Evolutionary conservation across 352 stramenopile species (phyloP).

Genomic region (Globisporangium paroecandrum): DNA sequence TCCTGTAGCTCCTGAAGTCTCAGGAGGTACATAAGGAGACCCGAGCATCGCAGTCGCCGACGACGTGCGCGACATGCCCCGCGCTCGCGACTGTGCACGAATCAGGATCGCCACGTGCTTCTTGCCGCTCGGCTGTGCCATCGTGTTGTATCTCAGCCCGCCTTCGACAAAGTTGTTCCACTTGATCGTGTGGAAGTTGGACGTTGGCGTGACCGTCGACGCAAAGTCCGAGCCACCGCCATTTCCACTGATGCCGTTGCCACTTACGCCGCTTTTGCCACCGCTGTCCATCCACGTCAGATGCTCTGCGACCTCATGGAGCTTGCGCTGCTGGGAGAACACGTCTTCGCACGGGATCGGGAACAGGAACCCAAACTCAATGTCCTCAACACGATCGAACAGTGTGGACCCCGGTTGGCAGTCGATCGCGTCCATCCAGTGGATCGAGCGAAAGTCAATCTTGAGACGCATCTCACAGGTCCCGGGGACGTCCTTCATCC

Average conservation of each 20-base stretch:
- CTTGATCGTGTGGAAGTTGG: constrained; percentile 68
- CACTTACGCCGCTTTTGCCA: constrained; percentile 10
- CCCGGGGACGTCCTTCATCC: constrained; percentile 65
- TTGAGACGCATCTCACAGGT: constrained; percentile 57
- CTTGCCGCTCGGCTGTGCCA: constrained; percentile 35
- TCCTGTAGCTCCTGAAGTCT: background rate
- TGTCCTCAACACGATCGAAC: constrained; percentile 62
- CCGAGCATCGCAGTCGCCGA: constrained; percentile 20
- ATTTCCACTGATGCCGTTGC: constrained; percentile 17
- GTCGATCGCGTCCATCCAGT: constrained; percentile 66
- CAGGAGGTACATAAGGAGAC: constrained; percentile 4
- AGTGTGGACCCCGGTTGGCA: constrained; percentile 27
- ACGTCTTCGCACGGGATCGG: constrained; percentile 79
- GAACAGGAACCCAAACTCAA: constrained; percentile 75
- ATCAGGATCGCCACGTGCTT: constrained; percentile 69
- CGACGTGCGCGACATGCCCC: constrained; percentile 22
- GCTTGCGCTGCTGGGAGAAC: constrained; percentile 72
- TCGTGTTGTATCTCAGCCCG: constrained; percentile 62
- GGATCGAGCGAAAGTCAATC: constrained; percentile 67
- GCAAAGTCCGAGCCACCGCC: constrained; percentile 26
- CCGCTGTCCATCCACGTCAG: constrained; percentile 51
- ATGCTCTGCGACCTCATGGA: constrained; percentile 71
- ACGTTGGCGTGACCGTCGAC: constrained; percentile 49
- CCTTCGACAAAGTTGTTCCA: constrained; percentile 73
- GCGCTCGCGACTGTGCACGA: constrained; percentile 30